Conservation (phyloP, 495 filamentous ascomycete species). For the Neurospora hispaniola region DNA sequence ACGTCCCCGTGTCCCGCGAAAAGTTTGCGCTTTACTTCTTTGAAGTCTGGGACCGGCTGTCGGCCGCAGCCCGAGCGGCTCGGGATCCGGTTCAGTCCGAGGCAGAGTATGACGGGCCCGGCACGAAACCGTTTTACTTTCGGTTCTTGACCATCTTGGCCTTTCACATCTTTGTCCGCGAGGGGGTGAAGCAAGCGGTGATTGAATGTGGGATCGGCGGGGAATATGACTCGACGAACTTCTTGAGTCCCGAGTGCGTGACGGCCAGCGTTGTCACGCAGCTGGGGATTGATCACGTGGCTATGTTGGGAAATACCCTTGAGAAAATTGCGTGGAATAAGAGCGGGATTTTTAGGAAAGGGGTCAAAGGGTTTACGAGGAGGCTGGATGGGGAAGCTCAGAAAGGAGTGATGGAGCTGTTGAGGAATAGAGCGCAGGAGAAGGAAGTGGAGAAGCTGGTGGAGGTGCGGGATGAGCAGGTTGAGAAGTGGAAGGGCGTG, state of each 20-base stretch:
- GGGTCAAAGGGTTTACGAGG: slow-evolving; percentile 30
- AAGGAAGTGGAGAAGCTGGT: slow-evolving; percentile 21
- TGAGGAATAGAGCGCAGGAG: slow-evolving; percentile 28
- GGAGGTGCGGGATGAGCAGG: slow-evolving; percentile 23
- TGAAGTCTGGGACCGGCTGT: slow-evolving; percentile 52
- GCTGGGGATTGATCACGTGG: slow-evolving; percentile 41
- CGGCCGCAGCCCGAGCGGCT: slow-evolving; percentile 26
- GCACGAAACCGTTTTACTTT: slow-evolving; percentile 47
- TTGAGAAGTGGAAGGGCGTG: slow-evolving; percentile 29
- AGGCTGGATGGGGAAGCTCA: background rate
- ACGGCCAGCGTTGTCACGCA: slow-evolving; percentile 33
- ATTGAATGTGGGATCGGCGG: slow-evolving; percentile 42
- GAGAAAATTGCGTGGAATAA: slow-evolving; percentile 46
- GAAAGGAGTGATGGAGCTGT: slow-evolving; percentile 24
- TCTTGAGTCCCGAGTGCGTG: slow-evolving; percentile 23
- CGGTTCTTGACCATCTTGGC: slow-evolving; percentile 42
- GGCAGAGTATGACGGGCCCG: slow-evolving; percentile 17
- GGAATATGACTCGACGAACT: slow-evolving; percentile 41
- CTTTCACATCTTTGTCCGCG: slow-evolving; percentile 31
- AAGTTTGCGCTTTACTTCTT: slow-evolving; percentile 54
- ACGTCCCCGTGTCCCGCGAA: slow-evolving; percentile 34
- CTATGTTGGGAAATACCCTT: slow-evolving; percentile 35
- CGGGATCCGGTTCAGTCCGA: background rate
- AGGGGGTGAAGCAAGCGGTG: slow-evolving; percentile 32
- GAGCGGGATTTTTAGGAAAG: slow-evolving; percentile 36